Percentiles rank a stretch among this genome's conserved stretches.
Evolutionary conservation across 140 eudicot species (phyloP).

Genomic region (Stevia rebaudiana): DNA sequence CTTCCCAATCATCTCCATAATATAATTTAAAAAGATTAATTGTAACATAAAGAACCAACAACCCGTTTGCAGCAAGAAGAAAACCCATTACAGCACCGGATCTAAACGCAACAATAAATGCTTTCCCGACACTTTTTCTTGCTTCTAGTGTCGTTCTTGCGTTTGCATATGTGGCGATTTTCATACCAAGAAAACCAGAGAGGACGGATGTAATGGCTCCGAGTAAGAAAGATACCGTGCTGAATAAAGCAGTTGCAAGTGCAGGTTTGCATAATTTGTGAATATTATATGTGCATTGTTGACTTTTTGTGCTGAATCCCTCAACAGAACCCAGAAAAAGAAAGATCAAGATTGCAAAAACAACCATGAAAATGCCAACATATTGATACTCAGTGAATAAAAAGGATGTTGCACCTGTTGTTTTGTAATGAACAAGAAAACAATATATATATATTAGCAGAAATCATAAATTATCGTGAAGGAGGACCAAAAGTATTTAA

Average conservation of each 20-base stretch:
- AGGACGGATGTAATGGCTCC: slow-evolving; percentile 78
- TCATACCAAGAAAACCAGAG: slow-evolving; percentile 88
- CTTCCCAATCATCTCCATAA: slow-evolving; percentile 93
- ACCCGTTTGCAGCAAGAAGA: slow-evolving; percentile 86
- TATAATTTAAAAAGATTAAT: slow-evolving; percentile 67
- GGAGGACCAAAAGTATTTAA: neutral
- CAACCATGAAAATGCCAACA: slow-evolving; percentile 79
- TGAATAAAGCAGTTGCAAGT: slow-evolving; percentile 70
- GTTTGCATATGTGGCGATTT: slow-evolving; percentile 85
- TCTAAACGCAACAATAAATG: slow-evolving; percentile 67
- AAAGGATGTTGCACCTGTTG: slow-evolving; percentile 76
- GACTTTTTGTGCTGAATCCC: slow-evolving; percentile 62
- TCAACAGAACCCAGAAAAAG: slow-evolving; percentile 78
- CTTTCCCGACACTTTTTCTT: slow-evolving; percentile 84
- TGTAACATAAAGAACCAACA: slow-evolving; percentile 54
- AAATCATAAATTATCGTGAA: neutral
- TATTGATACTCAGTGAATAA: slow-evolving; percentile 65
- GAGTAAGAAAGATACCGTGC: slow-evolving; percentile 63
- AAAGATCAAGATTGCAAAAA: slow-evolving; percentile 64
- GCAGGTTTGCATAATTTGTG: slow-evolving; percentile 62
- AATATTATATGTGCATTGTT: slow-evolving; percentile 48
- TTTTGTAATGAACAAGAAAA: neutral
- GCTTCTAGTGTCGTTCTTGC: slow-evolving; percentile 86
- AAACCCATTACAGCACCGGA: slow-evolving; percentile 96
- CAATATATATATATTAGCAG: neutral